Base-by-base conservation (phyloP, 2,329 filamentous ascomycete species). In the Fusarium bactridioides region DNA sequence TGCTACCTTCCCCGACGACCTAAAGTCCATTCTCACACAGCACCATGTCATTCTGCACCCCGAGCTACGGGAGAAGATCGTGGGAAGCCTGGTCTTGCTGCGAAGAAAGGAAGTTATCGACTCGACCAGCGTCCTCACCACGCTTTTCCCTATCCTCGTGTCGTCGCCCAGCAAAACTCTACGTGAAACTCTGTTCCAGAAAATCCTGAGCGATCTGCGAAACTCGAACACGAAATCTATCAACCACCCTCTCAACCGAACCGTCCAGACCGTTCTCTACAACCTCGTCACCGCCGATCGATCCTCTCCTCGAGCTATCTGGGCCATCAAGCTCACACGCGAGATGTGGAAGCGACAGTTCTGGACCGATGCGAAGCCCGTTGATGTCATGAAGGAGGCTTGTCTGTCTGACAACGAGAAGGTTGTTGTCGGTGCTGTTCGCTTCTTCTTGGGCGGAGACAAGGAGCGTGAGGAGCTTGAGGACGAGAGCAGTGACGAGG, bases 331-430 rank as follows among this genome's bases (percentile, higher is more conserved):
- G 82, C 89, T 99, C 72, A 97, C 95, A 8, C 89, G 95, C 70
- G 96, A 99, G 84, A 86, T 99, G 78, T 99, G 96, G 96, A 97
- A 95, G 83, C 89, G 95, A 51, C 95, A 98, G 77, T 91, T 98
- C 72, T 99, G 96, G 96, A 94, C 93, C 15, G 96, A 99, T 78
- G 90, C 94, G 4, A 96, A 95, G 80, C 91, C 95, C 0, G 96
- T 98, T n/a, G 94, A 97, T 78, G 93, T 98, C 73, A 98, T 99
- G 95, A 97, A 97, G 83, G 93, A 97, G 82, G 94, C 95, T 0
- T 91, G 92, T 61, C 84, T 99, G 63, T 91, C 94, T 7, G 92
- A 97, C 57, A 97, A 98, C 76, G 94, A 97, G 77, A 99, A 99
- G 83, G 94, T 98, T 7, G 90, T 96, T 31, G 86, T 93, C 10